These are phyloP conservation scores for Rhodotorula glutinis DNA, from an alignment of 1,284 basidiomycete genomes.

Conservation along the genomic window DNA sequence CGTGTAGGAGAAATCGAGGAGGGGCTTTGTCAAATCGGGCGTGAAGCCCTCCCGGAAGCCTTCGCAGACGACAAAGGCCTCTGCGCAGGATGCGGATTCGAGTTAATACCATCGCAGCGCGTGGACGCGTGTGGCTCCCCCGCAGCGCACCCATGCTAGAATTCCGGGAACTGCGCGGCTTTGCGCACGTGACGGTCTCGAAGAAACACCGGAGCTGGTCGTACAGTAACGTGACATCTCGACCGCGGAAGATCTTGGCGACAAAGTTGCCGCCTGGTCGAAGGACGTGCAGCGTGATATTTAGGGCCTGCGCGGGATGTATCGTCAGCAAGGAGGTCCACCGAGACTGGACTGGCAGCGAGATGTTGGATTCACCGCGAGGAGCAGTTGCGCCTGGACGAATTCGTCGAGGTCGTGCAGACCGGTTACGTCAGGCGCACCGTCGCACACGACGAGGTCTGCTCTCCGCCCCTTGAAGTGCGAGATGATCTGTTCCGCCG, in stretches of 20 bases:
- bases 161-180: constrained; percentile 48
- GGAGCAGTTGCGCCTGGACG: constrained; percentile 57
- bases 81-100: constrained; percentile 42
- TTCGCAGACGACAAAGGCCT: constrained; percentile 57
- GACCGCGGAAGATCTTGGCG: constrained; percentile 58
- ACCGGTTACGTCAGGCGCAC: constrained; percentile 60
- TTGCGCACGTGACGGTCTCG: constrained; percentile 48
- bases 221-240: constrained; percentile 52
- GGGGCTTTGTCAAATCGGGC: constrained; percentile 41
- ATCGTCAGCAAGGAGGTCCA: not conserved
- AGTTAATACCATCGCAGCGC: not conserved
- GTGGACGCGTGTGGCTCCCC: not conserved
- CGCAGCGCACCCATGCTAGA: constrained; percentile 43
- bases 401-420: constrained; percentile 59
- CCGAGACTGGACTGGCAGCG: not conserved
- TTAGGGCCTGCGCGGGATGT: constrained; percentile 50
- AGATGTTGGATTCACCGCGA: constrained; percentile 50
- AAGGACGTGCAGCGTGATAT: constrained; percentile 56
- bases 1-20: constrained; percentile 42
- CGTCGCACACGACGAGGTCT: constrained; percentile 59
- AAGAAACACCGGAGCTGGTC: constrained; percentile 54
- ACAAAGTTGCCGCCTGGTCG: constrained; percentile 55
- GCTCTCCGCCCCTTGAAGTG: constrained; percentile 54
- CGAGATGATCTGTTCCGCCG: constrained; percentile 53
- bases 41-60: constrained; percentile 50